Percentiles rank a stretch among this genome's conserved stretches.
phyloP scores from a whole-genome alignment of 352 stramenopile genomes.

The Globisporangium mamillatum region DNA sequence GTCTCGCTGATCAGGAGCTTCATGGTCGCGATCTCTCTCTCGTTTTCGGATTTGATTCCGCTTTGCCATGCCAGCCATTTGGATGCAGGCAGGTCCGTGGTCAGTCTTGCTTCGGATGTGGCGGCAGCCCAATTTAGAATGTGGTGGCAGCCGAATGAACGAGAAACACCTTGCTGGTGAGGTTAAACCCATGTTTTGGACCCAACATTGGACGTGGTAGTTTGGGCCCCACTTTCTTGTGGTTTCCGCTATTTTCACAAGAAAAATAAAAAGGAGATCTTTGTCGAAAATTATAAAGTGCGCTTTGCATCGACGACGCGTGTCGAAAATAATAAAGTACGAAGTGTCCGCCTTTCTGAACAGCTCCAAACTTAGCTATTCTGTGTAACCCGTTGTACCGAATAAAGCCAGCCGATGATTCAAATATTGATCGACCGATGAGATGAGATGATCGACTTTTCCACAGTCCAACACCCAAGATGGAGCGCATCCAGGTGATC shows the following conservation, averaged over 20 bases:
- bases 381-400: too few relatives aligned
- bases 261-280: not conserved
- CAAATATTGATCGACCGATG: too few relatives aligned
- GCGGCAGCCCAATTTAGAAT: not conserved
- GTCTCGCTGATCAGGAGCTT: conserved; percentile 68
- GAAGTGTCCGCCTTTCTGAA: too few relatives aligned
- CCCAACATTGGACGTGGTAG: not conserved
- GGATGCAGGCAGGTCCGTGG: not conserved
- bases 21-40: conserved; percentile 24
- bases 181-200: not conserved
- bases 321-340: too few relatives aligned
- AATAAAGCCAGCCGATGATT: too few relatives aligned
- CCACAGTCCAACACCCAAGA: not conserved
- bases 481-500: conserved; percentile 51
- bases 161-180: not conserved
- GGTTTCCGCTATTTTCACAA: not conserved
- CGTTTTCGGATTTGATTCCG: not conserved
- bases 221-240: not conserved
- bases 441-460: too few relatives aligned
- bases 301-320: too few relatives aligned
- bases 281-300: not conserved
- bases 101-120: not conserved
- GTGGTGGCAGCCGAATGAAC: not conserved
- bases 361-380: too few relatives aligned
- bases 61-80: not conserved